A percentile compares a stretch with the other conserved stretches of the same genome.
Conservation (phyloP, 495 filamentous ascomycete genomes). For the Talaromyces trachyspermus region DNA sequence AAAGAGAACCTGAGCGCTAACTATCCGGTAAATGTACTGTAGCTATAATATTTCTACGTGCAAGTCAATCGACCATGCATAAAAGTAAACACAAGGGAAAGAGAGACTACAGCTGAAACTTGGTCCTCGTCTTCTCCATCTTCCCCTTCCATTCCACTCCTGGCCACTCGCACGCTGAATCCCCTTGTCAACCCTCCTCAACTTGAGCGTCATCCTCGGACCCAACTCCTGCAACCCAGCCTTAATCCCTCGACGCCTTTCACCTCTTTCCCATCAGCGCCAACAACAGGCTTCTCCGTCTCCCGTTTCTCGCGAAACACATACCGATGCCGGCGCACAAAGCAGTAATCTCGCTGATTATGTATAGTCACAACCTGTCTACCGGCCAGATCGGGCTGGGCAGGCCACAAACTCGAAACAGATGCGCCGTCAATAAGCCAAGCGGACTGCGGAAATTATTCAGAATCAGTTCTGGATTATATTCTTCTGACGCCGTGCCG, state of each 20-base stretch:
- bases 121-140: constrained; percentile 89
- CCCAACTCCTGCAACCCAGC: constrained; percentile 82
- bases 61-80: too few species aligned
- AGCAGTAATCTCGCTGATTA: constrained; percentile 95
- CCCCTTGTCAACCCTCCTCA: constrained; percentile 85
- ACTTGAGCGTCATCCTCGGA: constrained; percentile 76
- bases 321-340: constrained; percentile 83
- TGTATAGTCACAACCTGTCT: constrained; percentile 87
- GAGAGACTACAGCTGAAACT: constrained; percentile 75
- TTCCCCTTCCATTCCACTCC: constrained; percentile 89
- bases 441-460: constrained; percentile 94
- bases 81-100: too few species aligned
- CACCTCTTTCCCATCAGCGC: constrained; percentile 78
- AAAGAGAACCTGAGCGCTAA: too few species aligned
- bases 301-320: constrained; percentile 79
- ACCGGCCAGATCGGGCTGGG: constrained; percentile 71
- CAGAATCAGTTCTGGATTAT: constrained; percentile 85
- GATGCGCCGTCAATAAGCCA: constrained; percentile 78
- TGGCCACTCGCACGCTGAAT: constrained; percentile 74
- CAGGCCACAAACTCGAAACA: constrained; percentile 83
- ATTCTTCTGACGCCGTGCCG: constrained; percentile 81
- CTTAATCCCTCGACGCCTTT: constrained; percentile 74
- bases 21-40: too few species aligned
- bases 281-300: constrained; percentile 82
- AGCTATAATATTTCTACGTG: too few species aligned